phyloP scores from a whole-genome alignment of 1,139 yeast species.

The Torulaspora pretoriensis region DNA sequence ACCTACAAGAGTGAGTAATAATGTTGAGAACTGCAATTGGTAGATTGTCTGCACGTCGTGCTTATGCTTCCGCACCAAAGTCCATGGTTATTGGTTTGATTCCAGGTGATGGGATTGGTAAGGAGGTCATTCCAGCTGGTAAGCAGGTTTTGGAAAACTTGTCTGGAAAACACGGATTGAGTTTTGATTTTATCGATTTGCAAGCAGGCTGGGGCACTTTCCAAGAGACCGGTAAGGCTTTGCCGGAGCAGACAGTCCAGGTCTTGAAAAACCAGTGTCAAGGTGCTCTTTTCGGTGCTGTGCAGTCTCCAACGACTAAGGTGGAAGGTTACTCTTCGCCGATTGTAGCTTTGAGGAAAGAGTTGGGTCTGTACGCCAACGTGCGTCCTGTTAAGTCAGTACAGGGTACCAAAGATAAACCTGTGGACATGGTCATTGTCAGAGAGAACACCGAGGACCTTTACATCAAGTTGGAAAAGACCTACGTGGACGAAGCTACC shows the following conservation, averaged over 20 bases:
- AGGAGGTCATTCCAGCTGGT: constrained; percentile 96
- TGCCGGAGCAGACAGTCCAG: constrained; percentile 87
- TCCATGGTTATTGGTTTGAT: constrained; percentile 52
- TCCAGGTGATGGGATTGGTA: constrained; percentile 98
- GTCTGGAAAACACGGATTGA: constrained; percentile 67
- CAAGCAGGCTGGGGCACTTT: constrained; percentile 94
- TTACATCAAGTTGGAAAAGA: constrained; percentile 86
- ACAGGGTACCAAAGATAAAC: constrained; percentile 67
- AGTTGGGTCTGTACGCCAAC: constrained; percentile 89
- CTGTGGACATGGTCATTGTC: constrained; percentile 95
- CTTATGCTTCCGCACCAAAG: constrained; percentile 27
- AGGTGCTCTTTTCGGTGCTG: constrained; percentile 97
- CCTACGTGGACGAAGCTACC: constrained; percentile 65
- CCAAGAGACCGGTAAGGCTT: constrained; percentile 88
- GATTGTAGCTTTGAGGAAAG: constrained; percentile 94
- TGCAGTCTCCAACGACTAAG: constrained; percentile 87
- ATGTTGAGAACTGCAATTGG: constrained; percentile 30
- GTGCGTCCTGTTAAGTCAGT: constrained; percentile 97
- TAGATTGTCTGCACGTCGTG: constrained; percentile 26
- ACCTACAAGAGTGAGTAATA: not conserved
- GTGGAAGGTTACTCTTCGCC: constrained; percentile 97
- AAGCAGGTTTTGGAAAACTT: constrained; percentile 76
- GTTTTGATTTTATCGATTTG: constrained; percentile 79
- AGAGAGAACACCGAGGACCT: constrained; percentile 98
- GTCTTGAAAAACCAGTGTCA: constrained; percentile 79